phyloP scores from a whole-genome alignment of 1,284 basidiomycete genomes.

The Leccinum subrobustum region DNA sequence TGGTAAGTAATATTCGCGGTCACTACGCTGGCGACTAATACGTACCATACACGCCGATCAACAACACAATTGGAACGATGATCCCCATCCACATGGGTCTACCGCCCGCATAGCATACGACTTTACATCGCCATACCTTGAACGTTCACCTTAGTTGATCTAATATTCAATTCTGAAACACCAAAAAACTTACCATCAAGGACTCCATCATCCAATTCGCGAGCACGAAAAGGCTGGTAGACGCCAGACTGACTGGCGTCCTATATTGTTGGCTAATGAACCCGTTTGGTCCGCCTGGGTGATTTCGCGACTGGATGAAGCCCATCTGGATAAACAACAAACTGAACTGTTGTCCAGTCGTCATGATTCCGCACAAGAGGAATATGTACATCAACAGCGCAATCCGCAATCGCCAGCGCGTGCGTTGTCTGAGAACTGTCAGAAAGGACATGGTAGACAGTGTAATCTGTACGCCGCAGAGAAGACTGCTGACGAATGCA shows the following conservation, averaged over 20 bases:
- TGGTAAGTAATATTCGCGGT: constrained; percentile 1
- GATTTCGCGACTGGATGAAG: constrained; percentile 16
- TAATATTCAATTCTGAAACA: not conserved
- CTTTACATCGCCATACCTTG: constrained; percentile 29
- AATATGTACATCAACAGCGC: constrained; percentile 18
- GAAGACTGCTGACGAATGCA: constrained; percentile 22
- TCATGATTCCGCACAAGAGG: constrained; percentile 17
- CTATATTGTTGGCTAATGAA: constrained; percentile 14
- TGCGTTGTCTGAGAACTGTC: constrained; percentile 17
- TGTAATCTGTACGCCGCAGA: constrained; percentile 24
- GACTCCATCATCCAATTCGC: constrained; percentile 29
- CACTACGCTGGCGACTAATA: not conserved
- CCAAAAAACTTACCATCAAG: constrained; percentile 23
- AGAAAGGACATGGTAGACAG: constrained; percentile 25
- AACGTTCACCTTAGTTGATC: not conserved
- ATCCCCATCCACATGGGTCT: constrained; percentile 13
- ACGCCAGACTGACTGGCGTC: constrained; percentile 8
- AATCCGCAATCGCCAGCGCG: constrained; percentile 11
- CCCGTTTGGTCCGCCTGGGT: constrained; percentile 22
- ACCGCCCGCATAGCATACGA: constrained; percentile 19
- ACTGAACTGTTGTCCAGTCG: constrained; percentile 14
- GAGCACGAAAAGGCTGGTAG: constrained; percentile 14
- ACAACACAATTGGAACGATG: constrained; percentile 9
- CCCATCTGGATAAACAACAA: constrained; percentile 21
- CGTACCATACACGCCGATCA: constrained; percentile 18